Base-by-base conservation (phyloP, 257 asterid genomes). In the Plectranthus barbatus region DNA sequence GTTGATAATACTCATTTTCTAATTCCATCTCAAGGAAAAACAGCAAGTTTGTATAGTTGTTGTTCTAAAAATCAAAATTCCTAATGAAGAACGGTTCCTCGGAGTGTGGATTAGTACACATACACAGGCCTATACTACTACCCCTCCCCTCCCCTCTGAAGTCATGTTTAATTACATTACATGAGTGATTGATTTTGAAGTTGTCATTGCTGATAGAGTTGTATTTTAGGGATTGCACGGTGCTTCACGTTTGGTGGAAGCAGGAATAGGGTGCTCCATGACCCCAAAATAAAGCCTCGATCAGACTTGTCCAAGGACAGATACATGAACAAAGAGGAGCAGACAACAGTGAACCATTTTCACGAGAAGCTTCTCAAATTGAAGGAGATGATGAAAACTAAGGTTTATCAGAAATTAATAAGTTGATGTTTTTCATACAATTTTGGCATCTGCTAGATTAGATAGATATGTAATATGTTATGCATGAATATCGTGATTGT, bases 241-340 rank as follows among this genome's bases (percentile, higher is more conserved):
- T 92, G 97, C 81, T 92, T 89, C 62, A 85, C 99, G 3, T 92
- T 86, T 72, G 99, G 97, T 3, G 96, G 99, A 44, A 89, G 88
- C 75, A 85, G 94, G 81, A 83, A 81, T 31, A 69, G 80, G 40
- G 84, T 78, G 62, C 94, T 92, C 36, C 95, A 91, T 58, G 95
- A 92, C 63, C 94, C 97, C 26, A 71, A 70, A 55, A 67, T 83
- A 44, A 80, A 76, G 58, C 99, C 97, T 45, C 91, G 97, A 49
- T 70, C 80, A 5, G 88, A 81, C 69, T 73, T 92, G 77, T 84
- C 95, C 33, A 86, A 86, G 78, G 95, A 92, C 11, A 77, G 81
- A 40, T 92, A 92, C 82, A 84, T 92, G 91, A 85, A 83, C 42
- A 92, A 85, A 83, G 91, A 85, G 4, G 91, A 86, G 82, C 97